Base-by-base conservation (phyloP, 306 rosid genomes). In the Lathyrus tuberosus region DNA sequence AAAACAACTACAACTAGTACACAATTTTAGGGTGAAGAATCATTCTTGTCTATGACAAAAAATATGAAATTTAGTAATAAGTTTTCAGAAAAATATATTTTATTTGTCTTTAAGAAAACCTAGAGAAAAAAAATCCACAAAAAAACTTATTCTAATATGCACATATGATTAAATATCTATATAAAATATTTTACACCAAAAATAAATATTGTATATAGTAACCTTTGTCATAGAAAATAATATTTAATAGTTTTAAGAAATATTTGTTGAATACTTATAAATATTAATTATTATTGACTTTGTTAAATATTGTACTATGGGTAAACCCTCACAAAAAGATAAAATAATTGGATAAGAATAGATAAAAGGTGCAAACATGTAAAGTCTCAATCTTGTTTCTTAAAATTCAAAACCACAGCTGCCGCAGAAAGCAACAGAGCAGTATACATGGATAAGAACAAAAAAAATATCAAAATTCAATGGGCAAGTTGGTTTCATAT, bases 361-460 rank as follows among this genome's bases (percentile, higher is more conserved):
- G 3, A 17, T 17, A 51, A 18, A 18, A 51, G 60, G 15, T 20
- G 28, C 33, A 53, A 53, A 53, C 33, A 53, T 53, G n/a, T 20
- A 53, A 53, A 22, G 15, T 53, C 60, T 53, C 31, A 5, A 49
- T 51, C 57, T 17, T 51, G 3, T 4, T 51, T 18, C 9, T 51
- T 17, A 17, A 18, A 49, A 18, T 54, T 22, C 6, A 11, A 54
- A 54, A 54, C 61, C 61, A 54, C 8, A 54, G 61, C 61, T 54
- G 35, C 61, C 61, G 61, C 61, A 54, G 61, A 54, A 54, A 54
- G 61, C 61, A 22, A 24, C 24, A 15, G 16, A 22, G 35, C 16
- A 24, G 61, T 8, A 54, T 2, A 3, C 15, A 11, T 11, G 61
- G 61, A 54, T 54, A 54, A 54, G 61, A 22, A 54, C 61, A 54